A percentile compares a stretch with the other conserved stretches of the same genome.
Conservation (phyloP, 441 rosid genomes). For the Dalechampia spathulata region DNA sequence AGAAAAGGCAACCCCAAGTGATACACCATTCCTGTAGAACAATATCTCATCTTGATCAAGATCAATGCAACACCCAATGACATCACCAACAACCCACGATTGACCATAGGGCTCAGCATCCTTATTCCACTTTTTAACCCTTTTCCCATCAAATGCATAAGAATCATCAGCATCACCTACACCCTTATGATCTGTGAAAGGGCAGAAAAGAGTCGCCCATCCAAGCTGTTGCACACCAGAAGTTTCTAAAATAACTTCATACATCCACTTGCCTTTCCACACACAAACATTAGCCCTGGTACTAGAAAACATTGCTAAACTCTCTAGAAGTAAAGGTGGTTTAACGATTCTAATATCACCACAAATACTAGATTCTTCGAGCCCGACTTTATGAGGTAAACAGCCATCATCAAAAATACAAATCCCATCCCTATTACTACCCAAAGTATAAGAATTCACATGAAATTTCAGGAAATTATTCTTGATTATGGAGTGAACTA, state of each 20-base stretch:
- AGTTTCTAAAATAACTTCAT: conserved; percentile 87
- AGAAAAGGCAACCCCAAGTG: conserved; percentile 84
- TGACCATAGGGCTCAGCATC: conserved; percentile 78
- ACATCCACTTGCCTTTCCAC: conserved; percentile 99
- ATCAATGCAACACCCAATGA: conserved; percentile 93
- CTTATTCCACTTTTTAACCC: conserved; percentile 92
- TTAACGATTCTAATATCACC: conserved; percentile 68
- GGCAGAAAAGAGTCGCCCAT: conserved; percentile 89
- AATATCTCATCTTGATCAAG: conserved; percentile 62
- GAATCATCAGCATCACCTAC: conserved; percentile 99
- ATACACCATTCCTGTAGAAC: conserved; percentile 77
- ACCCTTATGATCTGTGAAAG: conserved; percentile 86
- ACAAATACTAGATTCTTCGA: conserved; percentile 65
- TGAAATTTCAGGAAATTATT: conserved; percentile 40
- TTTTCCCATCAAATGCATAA: conserved; percentile 94
- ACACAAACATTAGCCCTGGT: conserved; percentile 79
- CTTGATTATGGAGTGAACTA: conserved; percentile 44
- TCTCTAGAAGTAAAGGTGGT: conserved; percentile 76
- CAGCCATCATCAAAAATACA: conserved; percentile 35
- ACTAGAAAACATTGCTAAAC: conserved; percentile 88
- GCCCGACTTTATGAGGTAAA: conserved; percentile 45
- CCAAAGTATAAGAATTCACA: conserved; percentile 17
- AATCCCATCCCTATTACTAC: conserved; percentile 52
- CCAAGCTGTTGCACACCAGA: conserved; percentile 92
- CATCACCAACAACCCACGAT: conserved; percentile 89